A percentile compares a stretch with the other conserved stretches of the same genome.
phyloP scores from a whole-genome alignment of 768 basidiomycete species.

The Trametes elegans region DNA sequence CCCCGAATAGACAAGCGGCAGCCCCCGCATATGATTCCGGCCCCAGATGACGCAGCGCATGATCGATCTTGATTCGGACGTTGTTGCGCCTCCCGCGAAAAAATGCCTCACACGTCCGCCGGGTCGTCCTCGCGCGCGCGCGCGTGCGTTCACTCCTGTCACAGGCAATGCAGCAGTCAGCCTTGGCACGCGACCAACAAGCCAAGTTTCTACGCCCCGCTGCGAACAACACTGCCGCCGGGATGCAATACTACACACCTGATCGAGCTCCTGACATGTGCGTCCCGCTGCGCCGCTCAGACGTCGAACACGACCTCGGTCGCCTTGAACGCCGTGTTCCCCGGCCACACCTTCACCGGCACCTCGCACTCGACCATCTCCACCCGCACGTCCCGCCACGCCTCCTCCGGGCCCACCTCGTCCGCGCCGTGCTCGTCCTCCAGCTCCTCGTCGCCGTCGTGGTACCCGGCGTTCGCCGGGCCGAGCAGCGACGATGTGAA shows the following conservation, averaged over 20 bases:
- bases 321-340: conserved; percentile 84
- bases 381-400: conserved; percentile 64
- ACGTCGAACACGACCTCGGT: conserved; percentile 78
- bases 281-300: conserved; percentile 24
- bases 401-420: conserved; percentile 47
- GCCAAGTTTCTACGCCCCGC: not conserved
- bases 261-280: not conserved
- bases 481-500: conserved; percentile 41
- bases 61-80: conserved; percentile 6
- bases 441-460: conserved; percentile 53
- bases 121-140: no score
- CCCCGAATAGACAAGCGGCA: conserved; percentile 4
- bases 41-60: not conserved
- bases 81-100: not conserved
- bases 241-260: not conserved
- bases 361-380: conserved; percentile 97
- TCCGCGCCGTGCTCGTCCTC: conserved; percentile 34
- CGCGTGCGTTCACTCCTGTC: not conserved
- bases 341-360: conserved; percentile 83
- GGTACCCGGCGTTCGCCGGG: conserved; percentile 47
- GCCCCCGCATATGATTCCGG: not conserved
- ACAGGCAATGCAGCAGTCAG: not conserved
- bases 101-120: not conserved
- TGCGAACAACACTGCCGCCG: not conserved
- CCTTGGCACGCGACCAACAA: not conserved